phyloP scores from a whole-genome alignment of 108 stramenopile genomes.

The Parietichytrium sp. region DNA sequence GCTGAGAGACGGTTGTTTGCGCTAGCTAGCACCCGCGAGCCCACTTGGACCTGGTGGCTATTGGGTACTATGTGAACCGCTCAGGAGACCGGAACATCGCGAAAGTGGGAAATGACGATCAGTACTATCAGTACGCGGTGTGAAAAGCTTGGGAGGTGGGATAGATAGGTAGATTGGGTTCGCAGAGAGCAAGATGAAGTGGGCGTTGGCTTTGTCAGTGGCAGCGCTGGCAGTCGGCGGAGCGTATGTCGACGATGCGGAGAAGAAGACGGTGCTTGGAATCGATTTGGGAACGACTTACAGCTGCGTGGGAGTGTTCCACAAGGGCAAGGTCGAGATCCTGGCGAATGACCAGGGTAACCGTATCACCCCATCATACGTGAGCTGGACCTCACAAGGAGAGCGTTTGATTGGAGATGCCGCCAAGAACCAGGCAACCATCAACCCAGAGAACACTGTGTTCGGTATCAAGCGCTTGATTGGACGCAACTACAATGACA shows the following conservation, averaged over 20 bases:
- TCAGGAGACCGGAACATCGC: too few relatives aligned
- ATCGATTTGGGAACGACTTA: conserved; percentile 63
- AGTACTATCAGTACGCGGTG: too few relatives aligned
- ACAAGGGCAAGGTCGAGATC: conserved; percentile 63
- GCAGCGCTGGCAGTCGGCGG: conserved; percentile 26
- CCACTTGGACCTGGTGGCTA: too few relatives aligned
- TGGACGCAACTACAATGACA: conserved; percentile 62
- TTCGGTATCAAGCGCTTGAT: conserved; percentile 72
- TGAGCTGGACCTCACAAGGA: conserved; percentile 64
- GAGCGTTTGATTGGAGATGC: conserved; percentile 64
- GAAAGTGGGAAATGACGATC: too few relatives aligned
- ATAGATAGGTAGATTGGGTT: too few relatives aligned
- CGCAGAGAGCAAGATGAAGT: too few relatives aligned
- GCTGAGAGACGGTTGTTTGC: too few relatives aligned
- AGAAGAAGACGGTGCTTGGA: too few relatives aligned
- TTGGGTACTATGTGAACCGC: too few relatives aligned
- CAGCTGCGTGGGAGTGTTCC: conserved; percentile 59
- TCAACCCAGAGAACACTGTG: conserved; percentile 64
- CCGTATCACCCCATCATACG: conserved; percentile 80
- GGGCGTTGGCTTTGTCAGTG: too few relatives aligned
- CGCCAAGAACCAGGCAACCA: conserved; percentile 66
- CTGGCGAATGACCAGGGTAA: conserved; percentile 76
- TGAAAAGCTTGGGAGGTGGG: too few relatives aligned
- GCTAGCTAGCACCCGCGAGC: too few relatives aligned
- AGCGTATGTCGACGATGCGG: not conserved